These are phyloP conservation scores for Erythrophleum ivorense DNA, from an alignment of 331 rosid species.

Conservation along the genomic window DNA sequence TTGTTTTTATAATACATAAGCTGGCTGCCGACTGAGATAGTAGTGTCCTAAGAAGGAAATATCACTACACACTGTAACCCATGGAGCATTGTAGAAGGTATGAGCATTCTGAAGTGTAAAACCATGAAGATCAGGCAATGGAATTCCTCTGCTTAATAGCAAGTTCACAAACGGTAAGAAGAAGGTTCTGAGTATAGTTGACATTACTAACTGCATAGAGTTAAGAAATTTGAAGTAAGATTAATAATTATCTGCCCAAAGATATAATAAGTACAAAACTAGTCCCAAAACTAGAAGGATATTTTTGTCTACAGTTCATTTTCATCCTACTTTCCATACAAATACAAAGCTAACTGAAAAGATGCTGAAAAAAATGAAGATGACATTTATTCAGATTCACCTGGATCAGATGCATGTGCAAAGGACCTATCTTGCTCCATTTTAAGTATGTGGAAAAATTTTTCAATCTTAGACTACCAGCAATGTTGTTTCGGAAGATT, in stretches of 20 bases:
- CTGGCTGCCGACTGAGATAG: constrained; percentile 34
- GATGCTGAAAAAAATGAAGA: constrained; percentile 3
- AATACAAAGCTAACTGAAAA: constrained; percentile 8
- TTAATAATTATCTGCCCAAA: background rate
- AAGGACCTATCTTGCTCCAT: constrained; percentile 87
- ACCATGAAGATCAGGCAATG: constrained; percentile 70
- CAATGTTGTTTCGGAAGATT: constrained; percentile 51
- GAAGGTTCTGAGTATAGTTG: constrained; percentile 55
- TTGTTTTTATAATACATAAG: constrained; percentile 32
- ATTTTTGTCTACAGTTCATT: background rate
- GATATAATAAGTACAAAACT: constrained; percentile 4
- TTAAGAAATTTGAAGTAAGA: constrained; percentile 27
- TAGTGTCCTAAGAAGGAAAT: constrained; percentile 46
- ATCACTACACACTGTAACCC: constrained; percentile 62
- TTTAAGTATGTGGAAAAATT: constrained; percentile 59
- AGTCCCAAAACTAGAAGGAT: background rate
- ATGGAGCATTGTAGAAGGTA: constrained; percentile 52
- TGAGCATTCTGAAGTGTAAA: constrained; percentile 58
- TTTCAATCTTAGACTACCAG: constrained; percentile 63
- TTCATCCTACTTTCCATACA: constrained; percentile 10
- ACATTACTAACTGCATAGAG: constrained; percentile 61
- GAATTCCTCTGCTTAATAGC: constrained; percentile 62
- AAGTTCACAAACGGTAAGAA: constrained; percentile 63
- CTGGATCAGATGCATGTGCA: constrained; percentile 70
- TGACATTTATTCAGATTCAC: constrained; percentile 45